Conservation (phyloP, 2,329 filamentous ascomycete genomes). For the Kalmusia sp. region DNA sequence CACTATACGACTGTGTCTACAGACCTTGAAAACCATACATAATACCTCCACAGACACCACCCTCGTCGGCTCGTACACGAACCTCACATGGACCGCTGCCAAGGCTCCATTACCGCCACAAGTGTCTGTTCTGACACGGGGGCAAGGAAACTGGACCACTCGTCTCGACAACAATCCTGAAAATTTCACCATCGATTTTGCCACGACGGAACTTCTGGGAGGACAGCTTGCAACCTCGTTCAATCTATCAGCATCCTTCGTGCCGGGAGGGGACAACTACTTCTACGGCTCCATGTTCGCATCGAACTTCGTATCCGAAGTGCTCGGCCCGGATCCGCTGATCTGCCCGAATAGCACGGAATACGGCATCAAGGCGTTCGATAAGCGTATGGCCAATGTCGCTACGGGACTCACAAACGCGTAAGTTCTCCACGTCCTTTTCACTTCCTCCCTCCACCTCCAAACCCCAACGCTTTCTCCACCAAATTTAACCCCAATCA, state of each 20-base stretch:
- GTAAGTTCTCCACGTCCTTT: neutral
- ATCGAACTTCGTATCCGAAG: neutral
- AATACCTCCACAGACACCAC: neutral
- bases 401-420: neutral
- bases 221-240: neutral
- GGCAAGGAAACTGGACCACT: no score
- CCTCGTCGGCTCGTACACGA: neutral
- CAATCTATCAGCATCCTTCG: neutral
- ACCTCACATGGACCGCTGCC: neutral
- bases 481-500: no score
- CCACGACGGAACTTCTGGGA: neutral
- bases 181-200: neutral
- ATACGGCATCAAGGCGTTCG: neutral
- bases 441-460: neutral
- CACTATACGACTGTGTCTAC: neutral
- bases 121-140: no score
- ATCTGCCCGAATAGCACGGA: neutral
- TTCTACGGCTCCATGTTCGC: neutral
- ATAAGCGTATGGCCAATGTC: neutral
- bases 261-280: neutral
- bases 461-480: neutral
- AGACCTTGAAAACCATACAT: neutral
- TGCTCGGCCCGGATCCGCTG: neutral
- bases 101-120: neutral
- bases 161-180: neutral